Percentiles rank a stretch among this genome's conserved stretches.
phyloP scores from a whole-genome alignment of 176 grass and related monocot genomes.

The Rhynchospora pubera region DNA sequence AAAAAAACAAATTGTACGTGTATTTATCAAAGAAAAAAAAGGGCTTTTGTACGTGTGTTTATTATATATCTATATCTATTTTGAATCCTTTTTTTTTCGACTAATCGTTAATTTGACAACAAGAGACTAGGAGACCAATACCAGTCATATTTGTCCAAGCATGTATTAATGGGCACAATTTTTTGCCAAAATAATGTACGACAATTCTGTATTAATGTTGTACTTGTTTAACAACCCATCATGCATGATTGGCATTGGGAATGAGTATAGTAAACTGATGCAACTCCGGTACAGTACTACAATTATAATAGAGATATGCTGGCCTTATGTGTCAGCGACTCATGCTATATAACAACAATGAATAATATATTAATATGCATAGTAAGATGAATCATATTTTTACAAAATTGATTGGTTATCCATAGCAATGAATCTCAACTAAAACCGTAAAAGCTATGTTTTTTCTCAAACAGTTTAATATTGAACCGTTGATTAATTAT shows the following conservation, averaged over 20 bases:
- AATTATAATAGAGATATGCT: no score
- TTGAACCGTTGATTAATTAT: no score
- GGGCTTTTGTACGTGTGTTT: neutral
- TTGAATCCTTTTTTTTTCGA: neutral
- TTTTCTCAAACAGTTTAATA: no score
- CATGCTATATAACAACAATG: no score
- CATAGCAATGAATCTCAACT: no score
- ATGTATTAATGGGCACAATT: neutral
- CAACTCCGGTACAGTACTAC: no score
- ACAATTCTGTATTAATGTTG: neutral
- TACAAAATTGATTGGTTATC: no score
- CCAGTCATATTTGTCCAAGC: neutral
- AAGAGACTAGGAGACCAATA: neutral
- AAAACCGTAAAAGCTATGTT: no score
- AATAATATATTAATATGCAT: no score
- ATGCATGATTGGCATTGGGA: neutral
- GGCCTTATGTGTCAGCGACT: no score
- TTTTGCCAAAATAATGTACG: neutral
- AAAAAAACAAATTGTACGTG: neutral
- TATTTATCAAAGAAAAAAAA: neutral
- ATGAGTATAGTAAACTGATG: neutral
- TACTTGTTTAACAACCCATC: neutral
- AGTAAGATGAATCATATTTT: no score
- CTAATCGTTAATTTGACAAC: neutral
- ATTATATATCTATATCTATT: neutral